These are phyloP conservation scores for Elsinoe perseae DNA, from an alignment of 2,329 filamentous ascomycete genomes.

Conservation along the genomic window DNA sequence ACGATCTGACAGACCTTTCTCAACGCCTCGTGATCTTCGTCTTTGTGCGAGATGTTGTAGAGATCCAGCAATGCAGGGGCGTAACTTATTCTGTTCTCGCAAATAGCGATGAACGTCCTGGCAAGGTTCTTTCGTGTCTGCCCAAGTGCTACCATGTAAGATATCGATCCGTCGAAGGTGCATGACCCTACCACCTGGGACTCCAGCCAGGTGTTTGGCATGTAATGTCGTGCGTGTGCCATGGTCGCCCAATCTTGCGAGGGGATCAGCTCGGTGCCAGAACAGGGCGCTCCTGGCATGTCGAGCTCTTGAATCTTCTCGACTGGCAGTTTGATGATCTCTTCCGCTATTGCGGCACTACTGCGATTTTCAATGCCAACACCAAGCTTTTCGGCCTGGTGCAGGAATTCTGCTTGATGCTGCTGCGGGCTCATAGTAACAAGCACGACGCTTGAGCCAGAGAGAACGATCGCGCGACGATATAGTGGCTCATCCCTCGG, in stretches of 20 bases:
- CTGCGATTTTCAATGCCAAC: neutral
- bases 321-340: conserved; percentile 17
- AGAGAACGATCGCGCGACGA: conserved; percentile 19
- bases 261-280: conserved; percentile 15
- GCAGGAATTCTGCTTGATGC: conserved; percentile 19
- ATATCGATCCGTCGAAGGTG: conserved; percentile 28
- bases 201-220: conserved; percentile 9
- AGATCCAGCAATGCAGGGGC: conserved; percentile 24
- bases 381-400: conserved; percentile 17
- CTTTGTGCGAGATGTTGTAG: conserved; percentile 14
- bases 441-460: conserved; percentile 19
- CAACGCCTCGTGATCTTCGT: conserved; percentile 15
- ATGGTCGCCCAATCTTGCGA: conserved; percentile 18
- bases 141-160: conserved; percentile 28
- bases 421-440: conserved; percentile 17
- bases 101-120: conserved; percentile 47
- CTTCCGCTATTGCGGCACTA: conserved; percentile 15
- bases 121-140: conserved; percentile 51
- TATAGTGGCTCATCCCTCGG: conserved; percentile 13
- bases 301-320: conserved; percentile 17
- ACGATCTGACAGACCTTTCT: conserved; percentile 21
- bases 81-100: conserved; percentile 46
- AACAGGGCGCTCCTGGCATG: conserved; percentile 18
- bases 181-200: conserved; percentile 21
- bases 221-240: neutral